These are phyloP conservation scores for Starmerella sp. DNA, from an alignment of 805 yeast species.

Conservation along the genomic window DNA sequence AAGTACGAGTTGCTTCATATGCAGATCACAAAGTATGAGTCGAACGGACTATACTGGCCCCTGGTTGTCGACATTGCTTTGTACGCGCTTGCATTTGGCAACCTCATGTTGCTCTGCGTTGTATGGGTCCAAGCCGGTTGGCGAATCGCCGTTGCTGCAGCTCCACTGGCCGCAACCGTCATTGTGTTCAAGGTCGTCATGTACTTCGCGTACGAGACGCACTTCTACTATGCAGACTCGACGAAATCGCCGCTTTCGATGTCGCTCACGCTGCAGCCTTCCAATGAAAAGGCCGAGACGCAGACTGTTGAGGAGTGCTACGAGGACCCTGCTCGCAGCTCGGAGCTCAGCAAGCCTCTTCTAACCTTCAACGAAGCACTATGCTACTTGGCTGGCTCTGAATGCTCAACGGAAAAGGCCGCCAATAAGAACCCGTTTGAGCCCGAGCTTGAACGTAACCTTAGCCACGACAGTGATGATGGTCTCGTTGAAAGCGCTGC, in stretches of 20 bases:
- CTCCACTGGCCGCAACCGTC: conserved; percentile 26
- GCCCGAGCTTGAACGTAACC: not conserved
- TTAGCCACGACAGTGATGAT: not conserved
- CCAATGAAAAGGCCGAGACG: not conserved
- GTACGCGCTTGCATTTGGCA: conserved; percentile 30
- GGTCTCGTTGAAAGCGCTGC: not conserved
- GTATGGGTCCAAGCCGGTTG: conserved; percentile 32
- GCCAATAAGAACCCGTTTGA: not conserved
- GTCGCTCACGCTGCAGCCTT: not conserved
- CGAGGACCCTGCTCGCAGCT: conserved; percentile 18
- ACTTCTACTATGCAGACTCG: conserved; percentile 16
- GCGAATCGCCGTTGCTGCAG: conserved; percentile 26
- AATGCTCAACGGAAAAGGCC: not conserved
- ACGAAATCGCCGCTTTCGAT: not conserved
- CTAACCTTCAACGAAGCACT: conserved; percentile 10
- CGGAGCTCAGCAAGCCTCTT: conserved; percentile 11
- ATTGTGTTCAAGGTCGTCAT: conserved; percentile 25
- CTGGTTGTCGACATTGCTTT: conserved; percentile 27
- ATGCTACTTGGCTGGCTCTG: not conserved
- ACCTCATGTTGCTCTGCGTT: conserved; percentile 29
- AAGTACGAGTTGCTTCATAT: conserved; percentile 30
- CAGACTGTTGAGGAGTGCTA: conserved; percentile 9
- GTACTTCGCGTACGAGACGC: conserved; percentile 13
- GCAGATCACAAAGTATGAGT: conserved; percentile 30
- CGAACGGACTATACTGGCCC: conserved; percentile 32